Evolutionary conservation across 768 basidiomycete genomes (phyloP), one percentile per base, ranked within the genome.

Genomic region (Rhizopogon salebrosus): DNA sequence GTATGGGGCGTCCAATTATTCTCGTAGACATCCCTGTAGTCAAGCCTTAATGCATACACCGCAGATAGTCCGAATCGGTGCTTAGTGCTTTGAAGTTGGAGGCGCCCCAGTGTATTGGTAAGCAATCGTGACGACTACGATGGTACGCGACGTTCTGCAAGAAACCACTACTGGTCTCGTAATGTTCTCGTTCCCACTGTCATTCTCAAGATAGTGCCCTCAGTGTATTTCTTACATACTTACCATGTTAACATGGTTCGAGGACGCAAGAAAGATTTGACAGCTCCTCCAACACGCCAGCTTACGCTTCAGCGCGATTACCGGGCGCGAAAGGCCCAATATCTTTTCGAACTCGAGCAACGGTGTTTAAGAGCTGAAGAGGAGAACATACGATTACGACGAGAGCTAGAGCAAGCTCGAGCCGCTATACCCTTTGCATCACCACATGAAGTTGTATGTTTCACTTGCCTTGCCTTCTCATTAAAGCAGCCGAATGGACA

Each of bases 281-380:
- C 80, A 22, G 82, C 80, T 48, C 80, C 82, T 23, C 75, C 80
- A 3, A 76, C 80, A 20, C 76, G 83, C 26, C 76, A 80, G 38
- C 74, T 85, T 26, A 72, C 78, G 42, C 80, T 83, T 58, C 83
- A 85, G 62, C 76, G 83, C 10, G 83, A 83, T 65, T 85, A 84
- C 61, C 78, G 83, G 18, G 83, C 82, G 6, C 74, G 83, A 48
- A 80, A 80, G 60, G 79, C 80, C 4, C 73, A 73, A 51, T 80
- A 84, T 65, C 63, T 84, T 43, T 65, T 75, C 4, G 78, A 78
- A 40, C 74, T 85, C 38, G 82, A 85, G 61, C 72, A 76, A 18
- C 76, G 80, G 24, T 77, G 75, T 60, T 71, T 70, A n/a, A 69
- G 63, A 29, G 72, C 74, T 11, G 83, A 85, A 58, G 76, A 74